Evolutionary conservation across 768 basidiomycete species (phyloP).

Genomic region (Psilocybe sp.): DNA sequence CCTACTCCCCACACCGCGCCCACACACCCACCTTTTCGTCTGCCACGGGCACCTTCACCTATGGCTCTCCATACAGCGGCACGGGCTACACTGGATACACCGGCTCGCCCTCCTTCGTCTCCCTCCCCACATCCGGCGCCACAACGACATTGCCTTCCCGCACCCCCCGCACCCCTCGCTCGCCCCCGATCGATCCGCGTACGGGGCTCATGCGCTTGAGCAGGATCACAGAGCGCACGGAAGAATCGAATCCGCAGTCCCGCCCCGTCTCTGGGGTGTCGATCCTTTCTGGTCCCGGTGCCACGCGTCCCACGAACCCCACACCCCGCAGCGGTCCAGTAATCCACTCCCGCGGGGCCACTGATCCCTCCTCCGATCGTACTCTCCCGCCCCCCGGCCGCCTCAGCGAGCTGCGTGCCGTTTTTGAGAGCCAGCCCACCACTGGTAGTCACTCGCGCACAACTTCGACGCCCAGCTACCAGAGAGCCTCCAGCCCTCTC

Average conservation of each 20-base stretch:
- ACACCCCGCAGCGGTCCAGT: conserved; percentile 33
- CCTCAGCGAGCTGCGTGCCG: conserved; percentile 69
- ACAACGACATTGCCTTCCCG: too few relatives aligned
- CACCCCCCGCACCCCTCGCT: conserved; percentile 32
- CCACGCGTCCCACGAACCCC: conserved; percentile 45
- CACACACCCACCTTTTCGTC: conserved; percentile 33
- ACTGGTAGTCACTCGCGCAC: conserved; percentile 50
- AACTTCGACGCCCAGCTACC: conserved; percentile 47
- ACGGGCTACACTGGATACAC: conserved; percentile 39
- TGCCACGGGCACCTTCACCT: conserved; percentile 38
- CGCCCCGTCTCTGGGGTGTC: too few relatives aligned
- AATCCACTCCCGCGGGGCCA: conserved; percentile 55
- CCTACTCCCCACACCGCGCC: conserved; percentile 32
- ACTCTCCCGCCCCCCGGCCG: conserved; percentile 53
- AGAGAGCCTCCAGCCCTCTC: conserved; percentile 32
- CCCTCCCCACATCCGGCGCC: conserved; percentile 39
- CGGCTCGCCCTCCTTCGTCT: conserved; percentile 45
- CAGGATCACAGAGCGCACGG: conserved; percentile 76
- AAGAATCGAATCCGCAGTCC: conserved; percentile 57
- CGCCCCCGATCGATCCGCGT: conserved; percentile 29
- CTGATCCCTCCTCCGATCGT: conserved; percentile 50
- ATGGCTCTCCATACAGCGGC: conserved; percentile 40
- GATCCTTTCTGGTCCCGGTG: conserved; percentile 2
- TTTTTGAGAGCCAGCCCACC: conserved; percentile 54
- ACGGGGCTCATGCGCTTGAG: conserved; percentile 49